Percentiles rank a stretch among this genome's conserved stretches.
Conservation (phyloP, 1,139 yeast species). For the Nakaseomyces uthaithaninus region DNA sequence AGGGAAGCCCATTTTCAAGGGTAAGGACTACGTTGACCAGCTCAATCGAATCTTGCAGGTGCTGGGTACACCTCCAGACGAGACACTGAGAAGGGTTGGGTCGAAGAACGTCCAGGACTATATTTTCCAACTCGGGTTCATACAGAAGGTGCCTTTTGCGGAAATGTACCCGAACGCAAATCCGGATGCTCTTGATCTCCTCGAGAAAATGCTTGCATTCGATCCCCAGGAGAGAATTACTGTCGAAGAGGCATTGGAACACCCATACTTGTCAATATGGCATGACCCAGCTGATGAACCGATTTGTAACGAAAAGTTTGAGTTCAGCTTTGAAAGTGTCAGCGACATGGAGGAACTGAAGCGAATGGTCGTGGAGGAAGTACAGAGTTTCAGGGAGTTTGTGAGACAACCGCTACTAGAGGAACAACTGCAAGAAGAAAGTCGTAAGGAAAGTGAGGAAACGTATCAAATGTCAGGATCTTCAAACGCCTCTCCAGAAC, state of each 20-base stretch:
- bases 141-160: conserved; percentile 72
- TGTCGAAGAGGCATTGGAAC: conserved; percentile 81
- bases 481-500: conserved; percentile 18
- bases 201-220: conserved; percentile 73
- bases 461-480: conserved; percentile 22
- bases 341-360: conserved; percentile 75
- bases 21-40: conserved; percentile 93
- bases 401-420: conserved; percentile 64
- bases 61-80: conserved; percentile 85
- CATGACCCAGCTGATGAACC: conserved; percentile 97
- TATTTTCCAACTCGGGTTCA: conserved; percentile 74
- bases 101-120: conserved; percentile 88
- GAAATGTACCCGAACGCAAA: conserved; percentile 76
- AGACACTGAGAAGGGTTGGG: conserved; percentile 75
- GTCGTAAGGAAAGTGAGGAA: conserved; percentile 23
- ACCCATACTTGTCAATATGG: conserved; percentile 88
- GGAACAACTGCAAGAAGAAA: conserved; percentile 38
- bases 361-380: conserved; percentile 74
- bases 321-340: conserved; percentile 80
- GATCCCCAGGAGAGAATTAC: conserved; percentile 84
- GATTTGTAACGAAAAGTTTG: conserved; percentile 71
- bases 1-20: conserved; percentile 86
- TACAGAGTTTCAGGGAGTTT: conserved; percentile 65
- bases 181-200: conserved; percentile 76
- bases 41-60: conserved; percentile 77